Evolutionary conservation across 2,329 filamentous ascomycete species (phyloP).

Genomic region (Apiospora phragmitis): DNA sequence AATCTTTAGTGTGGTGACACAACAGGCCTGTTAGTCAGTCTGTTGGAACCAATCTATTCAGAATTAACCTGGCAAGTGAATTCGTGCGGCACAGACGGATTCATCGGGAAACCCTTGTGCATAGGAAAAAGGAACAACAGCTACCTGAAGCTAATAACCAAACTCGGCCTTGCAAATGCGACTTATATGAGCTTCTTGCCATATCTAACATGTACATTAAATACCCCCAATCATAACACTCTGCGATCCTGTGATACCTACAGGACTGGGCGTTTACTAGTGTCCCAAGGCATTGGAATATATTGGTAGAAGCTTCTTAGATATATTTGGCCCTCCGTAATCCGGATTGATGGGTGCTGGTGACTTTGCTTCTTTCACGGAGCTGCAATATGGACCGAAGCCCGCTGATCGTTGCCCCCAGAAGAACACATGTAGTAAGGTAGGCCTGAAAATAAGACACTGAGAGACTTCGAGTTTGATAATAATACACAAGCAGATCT

Average conservation of each 20-base stretch:
- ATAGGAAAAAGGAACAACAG: not conserved
- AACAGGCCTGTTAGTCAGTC: not conserved
- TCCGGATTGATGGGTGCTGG: not conserved
- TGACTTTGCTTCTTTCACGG: not conserved
- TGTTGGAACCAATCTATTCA: not conserved
- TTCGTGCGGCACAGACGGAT: not conserved
- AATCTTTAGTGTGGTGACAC: conserved; percentile 1
- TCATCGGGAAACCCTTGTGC: not conserved
- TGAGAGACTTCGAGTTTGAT: not conserved
- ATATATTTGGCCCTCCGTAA: not conserved
- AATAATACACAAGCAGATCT: not conserved
- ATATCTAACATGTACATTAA: no score
- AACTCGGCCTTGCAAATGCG: not conserved
- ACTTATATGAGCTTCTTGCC: not conserved
- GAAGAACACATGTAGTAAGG: not conserved
- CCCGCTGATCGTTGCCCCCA: not conserved
- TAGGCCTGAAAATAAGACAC: not conserved
- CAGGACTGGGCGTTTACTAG: not conserved
- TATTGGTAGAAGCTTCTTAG: not conserved
- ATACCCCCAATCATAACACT: not conserved
- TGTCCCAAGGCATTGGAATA: conserved; percentile 1
- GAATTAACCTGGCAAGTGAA: not conserved
- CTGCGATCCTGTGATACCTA: not conserved
- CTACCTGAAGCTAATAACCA: not conserved
- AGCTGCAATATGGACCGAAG: not conserved